Conservation (phyloP, 2,329 filamentous ascomycete species). For the Clonostachys chloroleuca region DNA sequence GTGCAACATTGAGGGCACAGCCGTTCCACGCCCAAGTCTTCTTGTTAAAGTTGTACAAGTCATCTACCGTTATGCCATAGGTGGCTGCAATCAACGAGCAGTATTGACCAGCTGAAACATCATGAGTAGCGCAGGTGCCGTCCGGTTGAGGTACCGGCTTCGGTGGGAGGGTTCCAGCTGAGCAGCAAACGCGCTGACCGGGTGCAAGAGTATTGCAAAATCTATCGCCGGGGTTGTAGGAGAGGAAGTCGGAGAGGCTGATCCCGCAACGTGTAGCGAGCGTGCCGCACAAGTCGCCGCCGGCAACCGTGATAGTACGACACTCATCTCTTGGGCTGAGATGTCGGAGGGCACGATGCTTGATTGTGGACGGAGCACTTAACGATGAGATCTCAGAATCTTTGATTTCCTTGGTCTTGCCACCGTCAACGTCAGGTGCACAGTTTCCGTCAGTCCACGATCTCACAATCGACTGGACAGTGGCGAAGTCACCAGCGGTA, state of each 20-base stretch:
- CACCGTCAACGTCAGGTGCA: slow-evolving; percentile 6
- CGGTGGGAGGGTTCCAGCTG: slow-evolving; percentile 8
- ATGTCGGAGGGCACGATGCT: slow-evolving; percentile 3
- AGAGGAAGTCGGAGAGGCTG: slow-evolving; percentile 14
- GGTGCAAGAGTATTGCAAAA: slow-evolving; percentile 13
- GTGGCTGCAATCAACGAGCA: slow-evolving; percentile 26
- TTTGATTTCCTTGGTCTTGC: slow-evolving; percentile 8
- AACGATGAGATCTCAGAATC: slow-evolving; percentile 6
- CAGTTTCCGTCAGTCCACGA: slow-evolving; percentile 14
- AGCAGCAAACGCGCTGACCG: slow-evolving; percentile 11
- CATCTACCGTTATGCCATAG: slow-evolving; percentile 23
- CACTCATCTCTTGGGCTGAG: slow-evolving; percentile 7
- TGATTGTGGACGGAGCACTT: slow-evolving; percentile 4
- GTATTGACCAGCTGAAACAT: slow-evolving; percentile 18
- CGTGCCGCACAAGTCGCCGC: slow-evolving; percentile 19
- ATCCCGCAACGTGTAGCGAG: slow-evolving; percentile 25
- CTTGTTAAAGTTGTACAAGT: slow-evolving; percentile 30
- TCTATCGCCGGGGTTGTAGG: slow-evolving; percentile 18
- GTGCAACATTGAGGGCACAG: slow-evolving; percentile 14
- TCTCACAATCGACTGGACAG: slow-evolving; percentile 15
- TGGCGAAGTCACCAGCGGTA: slow-evolving; percentile 12
- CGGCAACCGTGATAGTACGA: slow-evolving; percentile 8
- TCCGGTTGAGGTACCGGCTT: slow-evolving; percentile 20
- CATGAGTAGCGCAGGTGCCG: slow-evolving; percentile 21
- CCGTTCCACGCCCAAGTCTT: slow-evolving; percentile 31